These are phyloP conservation scores for Aphanomyces euteiches DNA, from an alignment of 352 stramenopile genomes.

Conservation along the genomic window DNA sequence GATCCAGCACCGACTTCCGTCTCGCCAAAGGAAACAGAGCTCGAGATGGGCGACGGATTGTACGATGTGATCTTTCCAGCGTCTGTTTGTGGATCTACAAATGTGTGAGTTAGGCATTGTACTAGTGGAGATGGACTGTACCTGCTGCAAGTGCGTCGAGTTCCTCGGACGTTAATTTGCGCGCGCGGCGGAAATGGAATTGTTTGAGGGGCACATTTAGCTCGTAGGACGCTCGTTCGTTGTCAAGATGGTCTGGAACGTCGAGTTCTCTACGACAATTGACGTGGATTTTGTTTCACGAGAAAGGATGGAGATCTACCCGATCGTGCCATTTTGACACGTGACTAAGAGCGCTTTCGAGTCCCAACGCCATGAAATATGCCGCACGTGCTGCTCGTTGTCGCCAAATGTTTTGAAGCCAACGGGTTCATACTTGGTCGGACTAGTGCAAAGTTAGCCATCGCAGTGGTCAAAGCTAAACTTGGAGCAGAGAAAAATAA, in stretches of 20 bases:
- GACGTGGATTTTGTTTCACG: no score
- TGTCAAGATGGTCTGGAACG: background rate
- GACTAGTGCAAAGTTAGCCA: no score
- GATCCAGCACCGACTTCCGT: background rate
- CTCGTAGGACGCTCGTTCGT: constrained; percentile 22
- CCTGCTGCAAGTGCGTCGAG: constrained; percentile 10
- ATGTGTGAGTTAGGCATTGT: background rate
- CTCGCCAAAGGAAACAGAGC: constrained; percentile 22
- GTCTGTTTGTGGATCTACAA: constrained; percentile 10
- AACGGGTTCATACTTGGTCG: constrained; percentile 61
- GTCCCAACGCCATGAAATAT: constrained; percentile 68
- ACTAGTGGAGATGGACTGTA: background rate
- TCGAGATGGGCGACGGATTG: constrained; percentile 6
- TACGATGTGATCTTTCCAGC: constrained; percentile 14
- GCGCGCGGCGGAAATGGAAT: constrained; percentile 12
- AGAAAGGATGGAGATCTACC: constrained; percentile 52
- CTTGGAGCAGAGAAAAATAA: constrained; percentile 81
- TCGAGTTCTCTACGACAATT: constrained; percentile 13
- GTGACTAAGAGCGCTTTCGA: constrained; percentile 65
- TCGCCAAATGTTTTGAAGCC: constrained; percentile 48
- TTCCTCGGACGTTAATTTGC: constrained; percentile 14
- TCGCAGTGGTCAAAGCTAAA: no score
- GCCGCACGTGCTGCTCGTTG: constrained; percentile 40
- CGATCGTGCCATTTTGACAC: constrained; percentile 54
- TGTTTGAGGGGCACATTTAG: constrained; percentile 2